phyloP scores from a whole-genome alignment of 1,284 basidiomycete genomes.

The Sporisorium graminicola region DNA sequence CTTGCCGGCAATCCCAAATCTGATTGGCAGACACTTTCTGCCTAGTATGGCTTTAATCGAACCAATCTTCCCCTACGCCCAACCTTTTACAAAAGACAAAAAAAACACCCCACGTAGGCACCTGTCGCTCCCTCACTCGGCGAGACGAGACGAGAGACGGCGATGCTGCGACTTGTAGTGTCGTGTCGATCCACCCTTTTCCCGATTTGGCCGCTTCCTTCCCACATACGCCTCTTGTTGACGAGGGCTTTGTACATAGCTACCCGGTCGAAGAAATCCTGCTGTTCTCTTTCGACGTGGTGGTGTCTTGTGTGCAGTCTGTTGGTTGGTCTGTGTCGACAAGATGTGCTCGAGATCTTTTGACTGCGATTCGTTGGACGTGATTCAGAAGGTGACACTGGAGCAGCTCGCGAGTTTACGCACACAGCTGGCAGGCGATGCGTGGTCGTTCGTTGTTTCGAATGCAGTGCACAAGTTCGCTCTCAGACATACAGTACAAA shows the following conservation, averaged over 20 bases:
- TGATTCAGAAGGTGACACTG: not conserved
- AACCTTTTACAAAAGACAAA: not conserved
- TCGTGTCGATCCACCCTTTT: constrained; percentile 9
- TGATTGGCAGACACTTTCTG: constrained; percentile 17
- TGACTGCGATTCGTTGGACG: not conserved
- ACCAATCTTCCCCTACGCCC: not conserved
- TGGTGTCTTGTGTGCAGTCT: not conserved
- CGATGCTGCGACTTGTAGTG: constrained; percentile 2
- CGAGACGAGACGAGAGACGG: constrained; percentile 5
- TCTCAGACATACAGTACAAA: no score
- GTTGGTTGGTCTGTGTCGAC: no score
- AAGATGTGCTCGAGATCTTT: no score
- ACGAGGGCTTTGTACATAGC: constrained; percentile 9
- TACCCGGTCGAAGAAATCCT: constrained; percentile 10
- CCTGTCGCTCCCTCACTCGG: constrained; percentile 2
- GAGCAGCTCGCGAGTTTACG: not conserved
- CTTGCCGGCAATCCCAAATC: not conserved
- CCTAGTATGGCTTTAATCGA: constrained; percentile 7
- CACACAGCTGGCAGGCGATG: no score
- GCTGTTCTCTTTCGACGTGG: not conserved
- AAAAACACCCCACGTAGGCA: not conserved
- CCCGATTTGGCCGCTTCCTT: constrained; percentile 5
- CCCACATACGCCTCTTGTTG: constrained; percentile 1
- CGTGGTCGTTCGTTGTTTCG: no score
- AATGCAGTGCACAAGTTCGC: no score